A percentile compares a stretch with the other conserved stretches of the same genome.
phyloP scores from a whole-genome alignment of 225 moss, liverwort and hornwort genomes.

The Marchantia paleacea region DNA sequence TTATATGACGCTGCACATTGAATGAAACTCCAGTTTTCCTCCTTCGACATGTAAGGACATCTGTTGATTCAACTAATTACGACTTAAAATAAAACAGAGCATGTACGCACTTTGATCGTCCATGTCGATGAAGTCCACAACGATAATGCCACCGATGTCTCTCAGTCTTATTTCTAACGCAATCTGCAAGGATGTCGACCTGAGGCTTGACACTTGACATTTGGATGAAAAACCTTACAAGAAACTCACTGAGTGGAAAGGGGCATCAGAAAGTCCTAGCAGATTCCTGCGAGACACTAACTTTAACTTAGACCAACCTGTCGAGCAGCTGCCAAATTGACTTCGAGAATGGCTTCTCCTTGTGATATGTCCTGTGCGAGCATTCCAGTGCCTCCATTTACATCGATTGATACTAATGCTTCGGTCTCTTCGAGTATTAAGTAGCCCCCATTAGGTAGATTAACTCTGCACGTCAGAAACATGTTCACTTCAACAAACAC shows the following conservation, averaged over 20 bases:
- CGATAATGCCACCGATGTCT: constrained; percentile 93
- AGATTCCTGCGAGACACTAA: too few species aligned
- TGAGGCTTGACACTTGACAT: background rate
- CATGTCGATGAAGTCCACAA: constrained; percentile 99
- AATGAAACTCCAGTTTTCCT: background rate
- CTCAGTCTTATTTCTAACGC: constrained; percentile 81
- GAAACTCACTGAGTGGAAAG: background rate
- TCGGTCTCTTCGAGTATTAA: constrained; percentile 93
- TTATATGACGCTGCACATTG: too few species aligned
- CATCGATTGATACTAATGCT: constrained; percentile 90
- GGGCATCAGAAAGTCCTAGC: background rate
- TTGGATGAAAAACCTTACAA: background rate
- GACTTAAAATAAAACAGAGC: background rate
- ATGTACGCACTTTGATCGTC: constrained; percentile 48
- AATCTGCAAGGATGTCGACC: constrained; percentile 44
- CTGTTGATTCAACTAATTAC: background rate
- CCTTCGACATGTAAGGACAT: background rate
- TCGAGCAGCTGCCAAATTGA: constrained; percentile 85
- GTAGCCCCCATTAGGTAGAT: constrained; percentile 84
- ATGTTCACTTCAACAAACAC: background rate
- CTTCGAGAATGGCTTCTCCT: constrained; percentile 75
- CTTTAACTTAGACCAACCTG: constrained; percentile 29
- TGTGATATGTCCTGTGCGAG: constrained; percentile 71
- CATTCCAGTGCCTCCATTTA: constrained; percentile 90
- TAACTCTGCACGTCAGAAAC: constrained; percentile 44